Percentiles rank a stretch among this genome's conserved stretches.
Evolutionary conservation across 225 moss, liverwort and hornwort genomes (phyloP).

Genomic region (Straminergon stramineum): DNA sequence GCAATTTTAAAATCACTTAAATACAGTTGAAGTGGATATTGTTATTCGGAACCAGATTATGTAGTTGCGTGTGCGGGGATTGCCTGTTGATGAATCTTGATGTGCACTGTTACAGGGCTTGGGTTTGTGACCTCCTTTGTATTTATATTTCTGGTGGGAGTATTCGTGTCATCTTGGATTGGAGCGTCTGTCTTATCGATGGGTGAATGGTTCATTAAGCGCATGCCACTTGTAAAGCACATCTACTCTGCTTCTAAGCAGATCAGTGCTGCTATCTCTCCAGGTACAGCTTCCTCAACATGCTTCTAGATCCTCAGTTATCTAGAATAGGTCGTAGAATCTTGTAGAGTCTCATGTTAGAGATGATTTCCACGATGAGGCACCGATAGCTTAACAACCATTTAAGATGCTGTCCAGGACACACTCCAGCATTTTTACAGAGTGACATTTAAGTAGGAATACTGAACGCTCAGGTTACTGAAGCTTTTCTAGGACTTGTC

Average conservation of each 20-base stretch:
- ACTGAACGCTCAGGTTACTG: neutral
- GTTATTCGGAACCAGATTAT: neutral
- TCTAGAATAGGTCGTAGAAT: neutral
- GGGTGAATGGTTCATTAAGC: conserved; percentile 99
- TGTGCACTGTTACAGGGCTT: conserved; percentile 50
- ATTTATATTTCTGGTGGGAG: conserved; percentile 95
- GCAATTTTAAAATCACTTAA: neutral
- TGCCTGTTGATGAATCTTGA: neutral
- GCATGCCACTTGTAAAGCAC: conserved; percentile 98
- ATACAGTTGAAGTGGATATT: neutral
- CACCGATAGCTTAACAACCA: neutral
- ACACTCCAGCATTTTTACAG: neutral
- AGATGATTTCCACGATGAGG: neutral
- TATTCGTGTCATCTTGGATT: conserved; percentile 99
- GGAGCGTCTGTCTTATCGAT: conserved; percentile 88
- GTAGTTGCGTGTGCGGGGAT: neutral
- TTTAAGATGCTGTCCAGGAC: neutral
- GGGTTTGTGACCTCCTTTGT: conserved; percentile 93
- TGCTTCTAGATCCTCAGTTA: neutral
- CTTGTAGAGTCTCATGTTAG: neutral
- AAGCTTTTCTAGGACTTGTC: neutral
- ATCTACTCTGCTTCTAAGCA: conserved; percentile 99
- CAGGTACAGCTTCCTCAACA: conserved; percentile 38
- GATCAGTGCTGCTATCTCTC: conserved; percentile 98
- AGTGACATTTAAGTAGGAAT: neutral